These are phyloP conservation scores for Knufia petricola DNA, from an alignment of 2,329 filamentous ascomycete species.

Conservation along the genomic window DNA sequence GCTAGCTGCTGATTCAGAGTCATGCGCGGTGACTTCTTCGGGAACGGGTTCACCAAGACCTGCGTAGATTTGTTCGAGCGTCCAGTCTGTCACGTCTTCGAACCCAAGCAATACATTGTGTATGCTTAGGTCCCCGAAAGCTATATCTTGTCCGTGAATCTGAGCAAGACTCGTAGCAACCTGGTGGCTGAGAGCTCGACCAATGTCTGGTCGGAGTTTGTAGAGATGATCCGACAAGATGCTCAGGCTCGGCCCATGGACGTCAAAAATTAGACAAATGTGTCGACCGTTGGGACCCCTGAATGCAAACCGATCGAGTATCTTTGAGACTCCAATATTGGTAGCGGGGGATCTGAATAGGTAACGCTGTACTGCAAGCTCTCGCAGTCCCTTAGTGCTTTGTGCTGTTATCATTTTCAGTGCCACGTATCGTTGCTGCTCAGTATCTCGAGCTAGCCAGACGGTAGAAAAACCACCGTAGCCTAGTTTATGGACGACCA, in stretches of 20 bases:
- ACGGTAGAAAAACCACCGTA: slow-evolving; percentile 30
- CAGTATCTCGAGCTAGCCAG: slow-evolving; percentile 28
- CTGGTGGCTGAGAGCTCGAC: not conserved
- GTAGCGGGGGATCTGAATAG: not conserved
- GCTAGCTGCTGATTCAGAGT: not conserved
- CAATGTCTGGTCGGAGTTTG: not conserved
- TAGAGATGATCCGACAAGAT: not conserved
- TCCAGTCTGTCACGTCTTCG: not conserved
- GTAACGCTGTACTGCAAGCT: not conserved
- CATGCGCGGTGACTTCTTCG: not conserved
- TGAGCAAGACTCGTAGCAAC: not conserved
- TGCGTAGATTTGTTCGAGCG: not conserved
- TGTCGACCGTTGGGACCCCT: slow-evolving; percentile 23
- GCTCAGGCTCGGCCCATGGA: slow-evolving; percentile 9
- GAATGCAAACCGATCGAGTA: slow-evolving; percentile 18
- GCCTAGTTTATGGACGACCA: slow-evolving; percentile 31
- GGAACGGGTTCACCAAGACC: not conserved
- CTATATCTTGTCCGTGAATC: not conserved
- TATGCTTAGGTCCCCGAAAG: not conserved
- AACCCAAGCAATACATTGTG: not conserved
- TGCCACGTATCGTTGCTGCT: slow-evolving; percentile 1
- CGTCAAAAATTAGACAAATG: slow-evolving; percentile 21
- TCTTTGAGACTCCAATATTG: slow-evolving; percentile 10
- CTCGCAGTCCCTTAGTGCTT: not conserved
- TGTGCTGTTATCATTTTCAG: not conserved